phyloP scores from a whole-genome alignment of 805 yeast species.

The Starmerella roubikii region DNA sequence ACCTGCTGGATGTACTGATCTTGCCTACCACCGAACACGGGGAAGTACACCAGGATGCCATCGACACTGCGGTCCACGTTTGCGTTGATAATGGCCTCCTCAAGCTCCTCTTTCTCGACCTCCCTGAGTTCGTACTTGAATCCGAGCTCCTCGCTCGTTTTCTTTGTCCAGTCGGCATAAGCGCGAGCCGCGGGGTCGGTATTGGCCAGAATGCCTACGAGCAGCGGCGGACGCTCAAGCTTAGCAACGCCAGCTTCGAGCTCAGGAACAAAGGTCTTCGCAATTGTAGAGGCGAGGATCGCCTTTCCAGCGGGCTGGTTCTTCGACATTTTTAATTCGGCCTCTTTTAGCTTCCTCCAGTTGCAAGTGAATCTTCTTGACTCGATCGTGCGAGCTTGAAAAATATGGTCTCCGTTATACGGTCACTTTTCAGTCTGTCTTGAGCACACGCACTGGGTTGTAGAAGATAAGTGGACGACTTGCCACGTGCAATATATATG shows the following conservation, averaged over 20 bases:
- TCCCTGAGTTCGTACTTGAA: constrained; percentile 67
- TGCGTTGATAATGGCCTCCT: constrained; percentile 69
- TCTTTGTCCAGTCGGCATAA: constrained; percentile 94
- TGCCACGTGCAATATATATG: not conserved
- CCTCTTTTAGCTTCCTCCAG: too few species aligned
- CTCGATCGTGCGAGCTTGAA: too few species aligned
- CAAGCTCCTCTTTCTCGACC: constrained; percentile 69
- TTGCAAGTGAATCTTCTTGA: not conserved
- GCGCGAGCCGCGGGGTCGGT: constrained; percentile 87
- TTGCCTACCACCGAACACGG: constrained; percentile 89
- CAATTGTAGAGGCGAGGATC: constrained; percentile 73
- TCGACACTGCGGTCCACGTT: constrained; percentile 62
- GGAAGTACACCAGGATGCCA: constrained; percentile 95
- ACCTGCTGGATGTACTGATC: constrained; percentile 93
- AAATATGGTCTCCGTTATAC: too few species aligned
- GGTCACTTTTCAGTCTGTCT: too few species aligned
- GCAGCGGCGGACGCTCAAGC: constrained; percentile 47
- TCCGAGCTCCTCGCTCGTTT: constrained; percentile 76
- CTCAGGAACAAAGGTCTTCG: constrained; percentile 69
- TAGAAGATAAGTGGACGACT: too few species aligned
- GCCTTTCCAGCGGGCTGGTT: constrained; percentile 35
- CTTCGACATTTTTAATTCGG: constrained; percentile 7
- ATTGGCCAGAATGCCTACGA: constrained; percentile 88
- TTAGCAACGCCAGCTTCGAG: constrained; percentile 42
- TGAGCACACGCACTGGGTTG: too few species aligned